Conservation (phyloP, 257 asterid species). For the Penstemon newberryi region DNA sequence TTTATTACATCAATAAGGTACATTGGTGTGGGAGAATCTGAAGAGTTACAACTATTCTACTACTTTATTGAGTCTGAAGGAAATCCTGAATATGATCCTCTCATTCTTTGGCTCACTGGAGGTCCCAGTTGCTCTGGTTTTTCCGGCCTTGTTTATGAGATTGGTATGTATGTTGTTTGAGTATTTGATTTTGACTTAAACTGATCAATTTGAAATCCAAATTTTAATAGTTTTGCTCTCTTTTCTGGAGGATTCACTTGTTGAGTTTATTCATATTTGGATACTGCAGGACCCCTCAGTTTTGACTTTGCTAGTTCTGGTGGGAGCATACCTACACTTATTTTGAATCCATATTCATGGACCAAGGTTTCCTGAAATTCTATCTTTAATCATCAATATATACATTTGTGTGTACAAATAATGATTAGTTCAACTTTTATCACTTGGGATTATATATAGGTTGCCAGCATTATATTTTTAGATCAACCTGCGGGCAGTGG, state of each 20-base stretch:
- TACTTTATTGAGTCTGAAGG: slow-evolving; percentile 30
- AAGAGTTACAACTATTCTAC: slow-evolving; percentile 29
- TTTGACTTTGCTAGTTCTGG: slow-evolving; percentile 32
- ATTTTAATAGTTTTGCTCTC: background rate
- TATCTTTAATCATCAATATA: background rate
- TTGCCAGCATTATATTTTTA: slow-evolving; percentile 32
- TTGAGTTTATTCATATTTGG: background rate
- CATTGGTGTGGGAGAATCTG: slow-evolving; percentile 32
- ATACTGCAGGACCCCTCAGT: slow-evolving; percentile 39
- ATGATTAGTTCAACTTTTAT: background rate
- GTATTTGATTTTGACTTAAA: no score
- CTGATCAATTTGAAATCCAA: background rate
- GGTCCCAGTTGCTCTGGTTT: slow-evolving; percentile 33
- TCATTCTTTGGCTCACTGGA: slow-evolving; percentile 35
- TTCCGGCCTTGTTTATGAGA: slow-evolving; percentile 27
- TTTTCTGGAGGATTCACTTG: background rate
- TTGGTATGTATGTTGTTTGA: slow-evolving; percentile 20
- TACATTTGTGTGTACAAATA: no score
- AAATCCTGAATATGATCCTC: slow-evolving; percentile 27
- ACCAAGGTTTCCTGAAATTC: slow-evolving; percentile 40
- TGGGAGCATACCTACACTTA: slow-evolving; percentile 39
- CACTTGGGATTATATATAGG: slow-evolving; percentile 19
- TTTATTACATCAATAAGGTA: slow-evolving; percentile 8
- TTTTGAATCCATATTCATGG: slow-evolving; percentile 46
- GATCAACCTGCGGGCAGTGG: slow-evolving; percentile 46